These are phyloP conservation scores for Casuarina cunninghamiana DNA, from an alignment of 306 rosid genomes.

Conservation along the genomic window DNA sequence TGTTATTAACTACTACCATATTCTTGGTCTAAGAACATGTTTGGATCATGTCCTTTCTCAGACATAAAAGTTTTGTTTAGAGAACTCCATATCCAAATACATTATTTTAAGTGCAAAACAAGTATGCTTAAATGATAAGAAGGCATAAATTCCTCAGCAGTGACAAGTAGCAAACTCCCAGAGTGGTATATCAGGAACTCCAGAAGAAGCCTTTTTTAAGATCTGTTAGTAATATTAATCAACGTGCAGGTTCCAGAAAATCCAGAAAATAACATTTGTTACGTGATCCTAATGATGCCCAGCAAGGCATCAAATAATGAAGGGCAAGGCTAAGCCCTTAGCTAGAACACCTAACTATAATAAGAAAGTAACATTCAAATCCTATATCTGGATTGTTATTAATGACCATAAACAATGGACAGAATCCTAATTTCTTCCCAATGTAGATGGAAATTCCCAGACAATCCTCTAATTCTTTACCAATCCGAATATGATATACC, in stretches of 20 bases:
- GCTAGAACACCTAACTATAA: background rate
- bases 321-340: background rate
- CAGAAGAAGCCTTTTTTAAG: background rate
- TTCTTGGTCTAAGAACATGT: background rate
- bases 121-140: background rate
- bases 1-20: background rate
- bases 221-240: background rate
- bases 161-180: background rate
- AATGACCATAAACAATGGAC: background rate
- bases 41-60: background rate
- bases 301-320: background rate
- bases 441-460: background rate
- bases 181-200: background rate
- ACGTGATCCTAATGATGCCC: background rate
- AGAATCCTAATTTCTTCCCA: background rate
- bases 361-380: background rate
- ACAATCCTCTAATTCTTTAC: background rate
- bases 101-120: background rate
- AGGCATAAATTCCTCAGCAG: background rate
- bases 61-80: background rate
- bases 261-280: background rate
- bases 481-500: background rate
- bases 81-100: background rate
- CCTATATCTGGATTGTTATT: background rate
- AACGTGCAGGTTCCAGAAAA: background rate